These are phyloP conservation scores for Bondarzewia mesenterica DNA, from an alignment of 1,284 basidiomycete species.

Conservation along the genomic window DNA sequence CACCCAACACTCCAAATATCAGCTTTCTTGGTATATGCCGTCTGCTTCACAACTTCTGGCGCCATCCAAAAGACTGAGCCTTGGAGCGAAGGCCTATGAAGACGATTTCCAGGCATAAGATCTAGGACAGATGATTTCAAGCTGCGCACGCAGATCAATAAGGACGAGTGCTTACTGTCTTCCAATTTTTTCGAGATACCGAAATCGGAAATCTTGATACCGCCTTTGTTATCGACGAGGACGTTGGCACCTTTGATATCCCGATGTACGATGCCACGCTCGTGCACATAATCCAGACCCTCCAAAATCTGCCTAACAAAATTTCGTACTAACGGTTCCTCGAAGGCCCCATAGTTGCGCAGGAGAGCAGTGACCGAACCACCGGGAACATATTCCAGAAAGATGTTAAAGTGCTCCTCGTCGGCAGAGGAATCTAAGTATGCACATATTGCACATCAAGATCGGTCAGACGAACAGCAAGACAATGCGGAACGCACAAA, in stretches of 20 bases:
- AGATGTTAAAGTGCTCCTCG: constrained; percentile 90
- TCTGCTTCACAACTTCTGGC: constrained; percentile 97
- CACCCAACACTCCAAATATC: constrained; percentile 99
- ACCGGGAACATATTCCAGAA: constrained; percentile 97
- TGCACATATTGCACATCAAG: neutral
- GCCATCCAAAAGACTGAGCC: constrained; percentile 99
- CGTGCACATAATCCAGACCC: constrained; percentile 90
- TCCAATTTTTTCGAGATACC: constrained; percentile 99
- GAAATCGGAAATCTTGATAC: constrained; percentile 98
- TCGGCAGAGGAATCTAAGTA: constrained; percentile 32
- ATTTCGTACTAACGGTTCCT: constrained; percentile 89
- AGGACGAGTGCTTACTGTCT: constrained; percentile 59
- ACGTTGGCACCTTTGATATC: constrained; percentile 99
- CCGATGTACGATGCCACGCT: constrained; percentile 92
- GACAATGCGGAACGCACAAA: constrained; percentile 49
- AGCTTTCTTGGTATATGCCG: constrained; percentile 86
- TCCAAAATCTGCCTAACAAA: constrained; percentile 93
- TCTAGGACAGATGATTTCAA: constrained; percentile 33
- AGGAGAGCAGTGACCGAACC: constrained; percentile 92
- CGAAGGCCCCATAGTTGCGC: constrained; percentile 93
- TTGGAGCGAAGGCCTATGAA: constrained; percentile 87
- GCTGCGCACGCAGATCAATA: neutral
- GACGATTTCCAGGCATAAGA: constrained; percentile 67
- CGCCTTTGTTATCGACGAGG: constrained; percentile 96
- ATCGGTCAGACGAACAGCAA: neutral